Base-by-base conservation (phyloP, 805 yeast genomes). In the Candida adriatica region DNA sequence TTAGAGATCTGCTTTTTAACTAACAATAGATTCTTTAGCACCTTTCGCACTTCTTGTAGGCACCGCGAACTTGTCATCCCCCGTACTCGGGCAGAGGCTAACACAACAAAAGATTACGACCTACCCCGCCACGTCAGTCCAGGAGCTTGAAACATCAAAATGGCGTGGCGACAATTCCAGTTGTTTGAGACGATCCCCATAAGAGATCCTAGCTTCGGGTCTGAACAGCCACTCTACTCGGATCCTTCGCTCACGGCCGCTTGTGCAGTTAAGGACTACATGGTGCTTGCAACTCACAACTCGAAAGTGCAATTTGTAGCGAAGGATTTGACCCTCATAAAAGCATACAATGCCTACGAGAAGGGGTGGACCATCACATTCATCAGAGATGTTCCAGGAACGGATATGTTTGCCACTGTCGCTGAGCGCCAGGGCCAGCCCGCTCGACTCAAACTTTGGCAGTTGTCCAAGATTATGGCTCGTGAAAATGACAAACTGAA, bases 131-230 rank as follows among this genome's bases (percentile, higher is more conserved):
- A n/a, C n/a, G n/a, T n/a, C n/a, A n/a, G n/a, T n/a, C n/a, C n/a
- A n/a, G n/a, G n/a, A n/a, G n/a, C n/a, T n/a, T n/a, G n/a, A n/a
- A n/a, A n/a, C 20, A 15, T 23, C 13, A 8, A n/a, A 16, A 49
- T 49, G 56, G 49, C 62, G 6, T 82, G 88, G 88, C 65, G 90
- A 38, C 95, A 83, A 49, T 83, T 90, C 57, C 85, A 84, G 39
- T 82, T 90, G 56, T 87, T 82, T 54, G 95, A 86, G 32, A 68
- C 73, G 22, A 68, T 77, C 0, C 96, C 96, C 6, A 80, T 92
- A 13, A 61, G 77, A 39, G 98, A 92, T 51, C 97, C 97, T 5
- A 62, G 71, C 37, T 67, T 71, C 35, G 78, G 79, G 6, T 63
- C 79, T 0, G 65, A 64, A 4, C 61, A 67, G 5, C 80, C 83